A percentile compares a stretch with the other conserved stretches of the same genome.
Conservation (phyloP, 441 rosid genomes). For the Erodium moschatum region DNA sequence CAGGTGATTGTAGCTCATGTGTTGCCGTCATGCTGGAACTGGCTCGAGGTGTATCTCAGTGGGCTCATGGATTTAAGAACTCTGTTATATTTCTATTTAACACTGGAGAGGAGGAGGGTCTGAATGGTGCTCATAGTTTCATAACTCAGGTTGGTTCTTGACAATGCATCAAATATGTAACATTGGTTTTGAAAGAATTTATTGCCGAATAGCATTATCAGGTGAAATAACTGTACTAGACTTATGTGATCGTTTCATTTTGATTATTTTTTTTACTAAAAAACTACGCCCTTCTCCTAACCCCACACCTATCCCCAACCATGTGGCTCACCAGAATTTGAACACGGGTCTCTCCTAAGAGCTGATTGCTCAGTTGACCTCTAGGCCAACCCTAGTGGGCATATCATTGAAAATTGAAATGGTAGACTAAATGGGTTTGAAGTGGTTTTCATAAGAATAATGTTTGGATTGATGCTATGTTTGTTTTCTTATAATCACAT, state of each 20-base stretch:
- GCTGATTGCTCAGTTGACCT: not conserved
- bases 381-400: not conserved
- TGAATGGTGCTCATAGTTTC: conserved; percentile 95
- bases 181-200: not conserved
- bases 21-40: conserved; percentile 92
- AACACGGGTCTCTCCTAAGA: not conserved
- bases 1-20: conserved; percentile 97
- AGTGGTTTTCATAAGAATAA: not conserved
- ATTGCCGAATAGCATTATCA: not conserved
- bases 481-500: not conserved
- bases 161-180: conserved; percentile 4
- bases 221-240: not conserved
- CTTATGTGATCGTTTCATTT: not conserved
- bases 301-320: not conserved
- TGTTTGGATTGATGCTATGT: not conserved
- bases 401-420: too few species aligned
- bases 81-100: conserved; percentile 75
- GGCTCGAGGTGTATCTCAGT: conserved; percentile 83
- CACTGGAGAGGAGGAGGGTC: conserved; percentile 95
- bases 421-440: not conserved
- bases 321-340: not conserved
- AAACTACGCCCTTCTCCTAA: not conserved
- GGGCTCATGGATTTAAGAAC: conserved; percentile 90
- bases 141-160: conserved; percentile 65
- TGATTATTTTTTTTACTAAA: too few species aligned